Conservation (phyloP, 2,329 filamentous ascomycete genomes). For the Aureobasidium pullulans region DNA sequence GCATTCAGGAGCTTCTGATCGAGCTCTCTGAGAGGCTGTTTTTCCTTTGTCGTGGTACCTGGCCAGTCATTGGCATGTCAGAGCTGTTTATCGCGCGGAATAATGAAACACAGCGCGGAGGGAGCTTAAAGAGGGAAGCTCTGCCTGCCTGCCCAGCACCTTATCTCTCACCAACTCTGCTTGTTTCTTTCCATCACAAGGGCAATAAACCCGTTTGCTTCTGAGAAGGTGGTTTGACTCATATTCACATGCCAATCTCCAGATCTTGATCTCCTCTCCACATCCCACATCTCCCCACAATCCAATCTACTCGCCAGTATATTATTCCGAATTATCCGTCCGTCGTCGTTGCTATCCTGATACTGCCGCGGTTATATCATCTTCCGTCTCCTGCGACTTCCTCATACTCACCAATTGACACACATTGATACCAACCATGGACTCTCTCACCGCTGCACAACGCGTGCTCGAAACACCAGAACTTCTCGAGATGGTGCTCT, state of each 20-base stretch:
- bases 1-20: not conserved
- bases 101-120: not conserved
- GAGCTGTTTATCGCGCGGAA: not conserved
- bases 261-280: not conserved
- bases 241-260: not conserved
- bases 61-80: not conserved
- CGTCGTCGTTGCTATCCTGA: not conserved
- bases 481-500: constrained; percentile 32
- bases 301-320: not conserved
- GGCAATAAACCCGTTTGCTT: not conserved
- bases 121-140: not conserved
- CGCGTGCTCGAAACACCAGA: constrained; percentile 30
- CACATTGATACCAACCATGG: not conserved
- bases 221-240: not conserved
- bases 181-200: not conserved
- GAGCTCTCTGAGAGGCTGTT: not conserved
- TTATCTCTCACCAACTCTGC: not conserved
- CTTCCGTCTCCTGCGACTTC: not conserved
- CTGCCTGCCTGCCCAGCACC: not conserved
- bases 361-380: not conserved
- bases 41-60: not conserved
- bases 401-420: not conserved
- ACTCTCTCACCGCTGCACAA: not conserved
- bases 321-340: not conserved
- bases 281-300: not conserved